Evolutionary conservation across 1,139 yeast species (phyloP).

Genomic region (Scheffersomyces insectosa): DNA sequence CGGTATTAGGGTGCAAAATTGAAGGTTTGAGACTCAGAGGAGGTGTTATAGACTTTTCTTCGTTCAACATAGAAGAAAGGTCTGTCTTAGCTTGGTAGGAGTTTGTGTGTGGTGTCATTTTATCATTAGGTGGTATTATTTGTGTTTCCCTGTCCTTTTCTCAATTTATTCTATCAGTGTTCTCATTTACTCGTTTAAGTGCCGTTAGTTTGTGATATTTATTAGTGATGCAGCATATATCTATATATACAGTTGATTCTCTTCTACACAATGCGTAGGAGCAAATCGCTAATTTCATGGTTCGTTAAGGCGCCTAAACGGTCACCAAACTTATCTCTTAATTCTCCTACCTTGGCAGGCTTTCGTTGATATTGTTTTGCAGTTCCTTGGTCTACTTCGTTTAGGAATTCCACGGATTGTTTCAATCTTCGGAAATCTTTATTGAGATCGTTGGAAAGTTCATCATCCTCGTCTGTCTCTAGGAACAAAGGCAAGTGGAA

Average conservation of each 20-base stretch:
- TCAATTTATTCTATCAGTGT: too few species aligned
- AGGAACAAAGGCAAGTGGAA: constrained; percentile 28
- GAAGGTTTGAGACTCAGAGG: neutral
- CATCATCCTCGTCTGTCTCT: constrained; percentile 8
- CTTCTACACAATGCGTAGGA: constrained; percentile 27
- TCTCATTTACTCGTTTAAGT: too few species aligned
- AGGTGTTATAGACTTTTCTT: too few species aligned
- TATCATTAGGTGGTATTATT: too few species aligned
- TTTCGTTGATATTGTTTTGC: constrained; percentile 19
- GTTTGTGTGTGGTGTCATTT: too few species aligned
- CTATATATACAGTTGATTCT: too few species aligned
- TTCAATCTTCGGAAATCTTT: constrained; percentile 28
- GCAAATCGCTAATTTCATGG: constrained; percentile 33
- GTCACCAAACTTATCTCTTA: constrained; percentile 26
- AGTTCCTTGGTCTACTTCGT: constrained; percentile 21
- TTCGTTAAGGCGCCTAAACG: constrained; percentile 30
- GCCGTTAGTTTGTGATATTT: too few species aligned
- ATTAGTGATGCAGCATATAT: too few species aligned
- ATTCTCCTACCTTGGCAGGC: constrained; percentile 15
- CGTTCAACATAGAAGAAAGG: too few species aligned
- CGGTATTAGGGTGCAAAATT: neutral
- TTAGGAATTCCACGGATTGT: constrained; percentile 46
- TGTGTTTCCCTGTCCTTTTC: too few species aligned
- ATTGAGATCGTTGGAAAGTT: constrained; percentile 27
- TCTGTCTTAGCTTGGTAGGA: too few species aligned